Conservation (phyloP, 345 rosid genomes). For the Excoecaria cochinchinensis region DNA sequence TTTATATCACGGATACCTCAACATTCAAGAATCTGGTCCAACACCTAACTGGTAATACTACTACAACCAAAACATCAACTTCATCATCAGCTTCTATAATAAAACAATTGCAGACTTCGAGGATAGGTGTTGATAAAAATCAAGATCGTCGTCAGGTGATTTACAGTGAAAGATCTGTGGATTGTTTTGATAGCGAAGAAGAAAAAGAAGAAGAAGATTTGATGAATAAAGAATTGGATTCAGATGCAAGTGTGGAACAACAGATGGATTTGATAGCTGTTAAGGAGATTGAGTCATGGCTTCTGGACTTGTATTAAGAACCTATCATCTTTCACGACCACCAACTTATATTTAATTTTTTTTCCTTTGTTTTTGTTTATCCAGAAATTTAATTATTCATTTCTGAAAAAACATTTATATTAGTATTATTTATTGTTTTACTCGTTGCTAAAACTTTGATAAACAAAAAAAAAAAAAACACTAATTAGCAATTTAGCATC, state of each 20-base stretch:
- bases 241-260: background rate
- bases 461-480: no score
- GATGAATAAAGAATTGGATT: background rate
- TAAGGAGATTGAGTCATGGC: conserved; percentile 7
- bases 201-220: background rate
- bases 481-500: no score
- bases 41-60: background rate
- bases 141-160: background rate
- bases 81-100: background rate
- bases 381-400: background rate
- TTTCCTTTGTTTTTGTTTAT: background rate
- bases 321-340: no score
- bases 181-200: background rate
- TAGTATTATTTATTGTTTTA: background rate
- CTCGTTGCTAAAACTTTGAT: background rate
- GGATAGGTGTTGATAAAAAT: background rate
- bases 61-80: background rate
- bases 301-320: background rate
- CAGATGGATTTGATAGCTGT: background rate
- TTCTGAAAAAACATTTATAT: background rate
- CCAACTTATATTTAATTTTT: background rate
- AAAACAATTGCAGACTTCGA: background rate
- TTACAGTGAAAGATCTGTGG: no score
- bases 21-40: conserved; percentile 3
- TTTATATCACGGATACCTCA: background rate